Evolutionary conservation across 2,329 filamentous ascomycete species (phyloP).

Genomic region (Diaporthe batatas): DNA sequence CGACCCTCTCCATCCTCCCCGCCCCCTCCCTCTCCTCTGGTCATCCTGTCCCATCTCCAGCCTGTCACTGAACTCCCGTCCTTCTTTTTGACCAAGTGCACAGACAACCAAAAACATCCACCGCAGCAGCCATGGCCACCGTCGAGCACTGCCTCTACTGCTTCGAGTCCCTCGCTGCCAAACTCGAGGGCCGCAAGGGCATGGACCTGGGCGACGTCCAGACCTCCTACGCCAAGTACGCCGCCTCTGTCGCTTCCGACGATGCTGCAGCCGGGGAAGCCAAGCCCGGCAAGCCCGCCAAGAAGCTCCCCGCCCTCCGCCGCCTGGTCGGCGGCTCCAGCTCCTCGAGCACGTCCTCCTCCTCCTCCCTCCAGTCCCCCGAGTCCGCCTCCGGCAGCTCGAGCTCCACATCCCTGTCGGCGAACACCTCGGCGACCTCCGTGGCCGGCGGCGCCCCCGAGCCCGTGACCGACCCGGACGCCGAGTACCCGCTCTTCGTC

Average conservation of each 20-base stretch:
- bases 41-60: neutral
- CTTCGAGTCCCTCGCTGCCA: slow-evolving; percentile 87
- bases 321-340: slow-evolving; percentile 54
- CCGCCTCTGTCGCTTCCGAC: slow-evolving; percentile 47
- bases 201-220: slow-evolving; percentile 78
- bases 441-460: slow-evolving; percentile 53
- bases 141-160: slow-evolving; percentile 90
- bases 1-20: neutral
- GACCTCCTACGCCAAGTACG: slow-evolving; percentile 68
- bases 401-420: slow-evolving; percentile 49
- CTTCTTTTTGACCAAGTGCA: neutral
- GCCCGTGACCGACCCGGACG: slow-evolving; percentile 49
- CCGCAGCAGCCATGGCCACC: slow-evolving; percentile 76
- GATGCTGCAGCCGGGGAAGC: slow-evolving; percentile 40
- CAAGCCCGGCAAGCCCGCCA: slow-evolving; percentile 44
- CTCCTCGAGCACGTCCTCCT: slow-evolving; percentile 46
- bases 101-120: neutral
- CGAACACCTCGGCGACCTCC: slow-evolving; percentile 51
- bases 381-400: slow-evolving; percentile 48
- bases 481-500: slow-evolving; percentile 85
- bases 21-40: neutral
- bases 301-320: slow-evolving; percentile 57
- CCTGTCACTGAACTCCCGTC: neutral
- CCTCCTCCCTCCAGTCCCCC: slow-evolving; percentile 51
- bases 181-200: slow-evolving; percentile 77